Percentiles rank a stretch among this genome's conserved stretches.
Conservation (phyloP, 1,284 basidiomycete genomes). For the Taiwanofungus camphoratus region DNA sequence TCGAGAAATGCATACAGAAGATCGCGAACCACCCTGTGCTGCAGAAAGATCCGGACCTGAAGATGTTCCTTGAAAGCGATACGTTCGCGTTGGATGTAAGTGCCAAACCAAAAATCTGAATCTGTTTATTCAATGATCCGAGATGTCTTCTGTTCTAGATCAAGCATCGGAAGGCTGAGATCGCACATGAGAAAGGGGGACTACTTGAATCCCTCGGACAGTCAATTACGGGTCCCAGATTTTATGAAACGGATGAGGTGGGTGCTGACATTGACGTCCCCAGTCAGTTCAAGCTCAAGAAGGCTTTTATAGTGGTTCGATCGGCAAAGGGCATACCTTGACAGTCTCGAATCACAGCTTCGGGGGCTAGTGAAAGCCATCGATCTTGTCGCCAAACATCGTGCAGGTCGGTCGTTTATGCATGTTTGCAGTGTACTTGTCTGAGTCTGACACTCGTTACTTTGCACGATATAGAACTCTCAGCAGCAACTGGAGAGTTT, state of each 20-base stretch:
- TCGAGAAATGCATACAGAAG: constrained; percentile 89
- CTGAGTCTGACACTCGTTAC: too few relatives aligned
- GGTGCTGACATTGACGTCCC: background rate
- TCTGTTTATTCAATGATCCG: constrained; percentile 7
- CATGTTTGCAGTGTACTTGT: background rate
- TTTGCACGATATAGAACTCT: constrained; percentile 46
- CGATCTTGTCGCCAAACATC: constrained; percentile 75
- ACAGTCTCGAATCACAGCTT: constrained; percentile 86
- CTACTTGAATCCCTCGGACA: constrained; percentile 78
- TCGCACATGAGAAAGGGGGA: constrained; percentile 70
- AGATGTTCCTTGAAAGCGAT: constrained; percentile 85
- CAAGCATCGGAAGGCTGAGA: constrained; percentile 78
- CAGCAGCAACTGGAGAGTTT: constrained; percentile 66
- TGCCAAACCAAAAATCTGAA: constrained; percentile 11
- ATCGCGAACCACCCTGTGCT: constrained; percentile 86
- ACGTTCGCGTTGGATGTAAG: constrained; percentile 77
- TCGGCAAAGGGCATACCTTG: constrained; percentile 79
- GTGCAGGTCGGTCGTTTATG: constrained; percentile 47
- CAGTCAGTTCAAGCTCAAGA: too few relatives aligned
- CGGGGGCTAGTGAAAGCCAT: constrained; percentile 84
- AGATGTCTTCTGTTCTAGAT: constrained; percentile 47
- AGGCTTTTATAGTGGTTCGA: constrained; percentile 87
- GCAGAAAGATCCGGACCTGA: constrained; percentile 78
- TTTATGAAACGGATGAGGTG: constrained; percentile 91
- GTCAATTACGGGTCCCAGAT: constrained; percentile 75